A percentile compares a stretch with the other conserved stretches of the same genome.
Conservation (phyloP, 2,329 filamentous ascomycete species). For the Sordariomycetes sp. region DNA sequence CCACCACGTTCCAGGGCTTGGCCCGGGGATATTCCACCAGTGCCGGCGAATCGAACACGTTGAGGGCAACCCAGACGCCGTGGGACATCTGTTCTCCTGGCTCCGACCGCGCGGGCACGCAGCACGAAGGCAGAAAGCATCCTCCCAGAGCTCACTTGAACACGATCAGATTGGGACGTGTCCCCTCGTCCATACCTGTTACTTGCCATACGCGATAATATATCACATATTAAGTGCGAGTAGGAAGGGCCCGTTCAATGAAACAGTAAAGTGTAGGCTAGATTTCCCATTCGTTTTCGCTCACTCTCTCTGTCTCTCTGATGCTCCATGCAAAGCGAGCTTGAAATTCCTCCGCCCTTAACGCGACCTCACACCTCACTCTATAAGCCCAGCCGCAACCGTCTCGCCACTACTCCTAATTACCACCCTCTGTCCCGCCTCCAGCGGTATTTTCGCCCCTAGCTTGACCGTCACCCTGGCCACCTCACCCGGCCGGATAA, state of each 20-base stretch:
- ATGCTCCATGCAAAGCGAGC: background rate
- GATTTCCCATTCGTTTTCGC: too few relatives aligned
- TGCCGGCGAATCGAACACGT: background rate
- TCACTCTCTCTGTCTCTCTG: background rate
- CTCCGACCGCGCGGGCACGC: too few relatives aligned
- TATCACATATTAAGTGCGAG: too few relatives aligned
- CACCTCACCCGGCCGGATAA: conserved; percentile 70
- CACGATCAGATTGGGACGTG: too few relatives aligned
- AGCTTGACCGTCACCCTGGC: conserved; percentile 70
- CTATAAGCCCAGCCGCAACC: conserved; percentile 76
- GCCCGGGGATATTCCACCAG: background rate
- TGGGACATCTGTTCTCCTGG: too few relatives aligned
- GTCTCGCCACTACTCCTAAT: conserved; percentile 73
- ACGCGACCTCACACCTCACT: conserved; percentile 23
- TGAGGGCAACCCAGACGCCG: too few relatives aligned
- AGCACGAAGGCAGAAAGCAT: too few relatives aligned
- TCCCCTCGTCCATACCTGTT: too few relatives aligned
- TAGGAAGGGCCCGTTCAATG: too few relatives aligned
- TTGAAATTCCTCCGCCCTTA: background rate
- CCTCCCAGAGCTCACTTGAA: too few relatives aligned
- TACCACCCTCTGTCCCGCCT: conserved; percentile 70
- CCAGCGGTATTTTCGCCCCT: conserved; percentile 64
- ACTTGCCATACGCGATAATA: too few relatives aligned
- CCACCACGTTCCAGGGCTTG: background rate
- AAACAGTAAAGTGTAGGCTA: too few relatives aligned